These are phyloP conservation scores for Cercophora scortea DNA, from an alignment of 495 filamentous ascomycete genomes.

Conservation along the genomic window DNA sequence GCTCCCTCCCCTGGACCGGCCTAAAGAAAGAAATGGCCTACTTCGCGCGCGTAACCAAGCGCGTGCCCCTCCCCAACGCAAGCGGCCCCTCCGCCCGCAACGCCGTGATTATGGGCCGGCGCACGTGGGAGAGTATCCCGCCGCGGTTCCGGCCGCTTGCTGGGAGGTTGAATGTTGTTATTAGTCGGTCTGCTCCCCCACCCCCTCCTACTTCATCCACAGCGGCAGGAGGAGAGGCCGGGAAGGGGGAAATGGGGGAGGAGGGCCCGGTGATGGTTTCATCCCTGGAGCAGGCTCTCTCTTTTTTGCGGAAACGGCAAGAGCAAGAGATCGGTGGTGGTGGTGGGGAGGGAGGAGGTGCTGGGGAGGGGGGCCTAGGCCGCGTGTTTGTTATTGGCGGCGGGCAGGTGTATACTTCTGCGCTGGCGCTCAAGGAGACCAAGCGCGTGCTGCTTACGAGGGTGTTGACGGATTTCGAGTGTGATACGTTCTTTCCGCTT, in stretches of 20 bases:
- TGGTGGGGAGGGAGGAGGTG: neutral
- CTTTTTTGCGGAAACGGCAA: conserved; percentile 8
- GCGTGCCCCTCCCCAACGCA: conserved; percentile 23
- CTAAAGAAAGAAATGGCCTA: conserved; percentile 88
- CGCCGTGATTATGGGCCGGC: conserved; percentile 93
- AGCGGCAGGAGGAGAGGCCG: neutral
- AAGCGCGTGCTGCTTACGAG: conserved; percentile 57
- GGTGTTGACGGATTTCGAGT: conserved; percentile 62
- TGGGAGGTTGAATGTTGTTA: conserved; percentile 68
- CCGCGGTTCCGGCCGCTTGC: conserved; percentile 66
- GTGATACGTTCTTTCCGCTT: conserved; percentile 80
- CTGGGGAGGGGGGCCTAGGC: conserved; percentile 18
- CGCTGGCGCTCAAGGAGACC: conserved; percentile 44
- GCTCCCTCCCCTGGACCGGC: conserved; percentile 79
- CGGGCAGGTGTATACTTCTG: conserved; percentile 69
- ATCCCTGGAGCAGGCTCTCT: conserved; percentile 56
- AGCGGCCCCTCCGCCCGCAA: conserved; percentile 39
- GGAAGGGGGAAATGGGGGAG: conserved; percentile 14
- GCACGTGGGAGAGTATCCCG: conserved; percentile 88
- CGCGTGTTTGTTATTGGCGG: conserved; percentile 85
- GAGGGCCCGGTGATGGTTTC: too few species aligned
- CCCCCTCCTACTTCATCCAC: neutral
- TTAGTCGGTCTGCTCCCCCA: conserved; percentile 25
- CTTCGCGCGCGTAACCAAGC: conserved; percentile 85
- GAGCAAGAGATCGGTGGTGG: too few species aligned